Evolutionary conservation across 2,329 filamentous ascomycete species (phyloP), one percentile per base, ranked within the genome.

Genomic region (Alternaria arbusti): DNA sequence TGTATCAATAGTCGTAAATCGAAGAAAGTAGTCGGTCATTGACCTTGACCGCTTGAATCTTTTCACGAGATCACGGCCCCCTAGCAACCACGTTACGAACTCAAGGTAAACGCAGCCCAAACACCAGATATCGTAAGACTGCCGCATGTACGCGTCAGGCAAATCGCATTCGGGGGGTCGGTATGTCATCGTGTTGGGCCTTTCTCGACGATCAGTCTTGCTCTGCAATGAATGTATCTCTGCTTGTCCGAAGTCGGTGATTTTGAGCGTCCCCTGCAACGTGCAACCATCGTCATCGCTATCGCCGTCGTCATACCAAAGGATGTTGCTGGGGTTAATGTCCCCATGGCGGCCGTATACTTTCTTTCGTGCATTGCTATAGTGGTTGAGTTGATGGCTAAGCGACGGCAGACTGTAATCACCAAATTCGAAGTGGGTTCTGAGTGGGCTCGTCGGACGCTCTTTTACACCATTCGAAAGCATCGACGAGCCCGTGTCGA

Each of bases 321-420:
- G 65, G 9, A 74, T 73, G 15, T 73, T 74, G 15, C 54, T 63
- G 1, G 71, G 71, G 25, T 70, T 68, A 8, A 73, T 65, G 40
- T 73, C 69, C 0, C 71, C 71, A 50, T 74, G 72, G 4, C 76
- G 68, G 0, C 66, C 68, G 17, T 61, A 68, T 28, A 55, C 32
- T 13, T 56, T 67, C 10, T 47, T 25, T 26, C 3, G 12, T 4
- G 10, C 3, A 4, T 8, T 23, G 2, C 12, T 2, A 15, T 3
- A 4, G 4, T 50, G 8, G 25, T 45, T 13, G 5, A 45, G 13
- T 25, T 45, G n/a, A 12, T 44, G 10, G 10, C 17, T 7, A 22
- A 1, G 59, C 20, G 50, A 12, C 20, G 50, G 17, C 30, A 36
- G 47, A 1, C 23, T 1, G 1, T 13, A 15, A 6, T 54, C 50